Evolutionary conservation across 352 stramenopile genomes (phyloP).

Genomic region (Phytopythium chamaehyphon): DNA sequence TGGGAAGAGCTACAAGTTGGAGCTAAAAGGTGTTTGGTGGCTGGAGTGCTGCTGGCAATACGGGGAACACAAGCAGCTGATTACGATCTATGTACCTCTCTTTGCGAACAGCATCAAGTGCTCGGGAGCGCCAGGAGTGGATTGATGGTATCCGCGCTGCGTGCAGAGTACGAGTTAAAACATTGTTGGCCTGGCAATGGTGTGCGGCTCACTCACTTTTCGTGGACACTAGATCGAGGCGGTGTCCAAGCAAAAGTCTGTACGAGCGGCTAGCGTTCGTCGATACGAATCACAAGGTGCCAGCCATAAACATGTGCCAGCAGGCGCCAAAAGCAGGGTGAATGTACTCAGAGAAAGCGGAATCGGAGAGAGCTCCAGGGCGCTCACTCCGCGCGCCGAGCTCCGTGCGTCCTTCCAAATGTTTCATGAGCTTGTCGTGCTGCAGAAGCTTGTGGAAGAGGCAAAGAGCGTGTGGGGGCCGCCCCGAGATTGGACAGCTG

Average conservation of each 20-base stretch:
- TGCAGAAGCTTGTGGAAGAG: slow-evolving; percentile 49
- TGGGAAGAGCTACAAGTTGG: slow-evolving; percentile 60
- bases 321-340: no score
- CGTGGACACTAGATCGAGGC: slow-evolving; percentile 13
- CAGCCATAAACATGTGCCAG: no score
- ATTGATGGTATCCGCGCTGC: slow-evolving; percentile 52
- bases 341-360: not conserved
- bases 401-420: slow-evolving; percentile 63
- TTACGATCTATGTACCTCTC: no score
- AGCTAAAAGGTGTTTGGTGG: slow-evolving; percentile 61
- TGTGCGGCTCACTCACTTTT: not conserved
- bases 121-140: slow-evolving; percentile 50
- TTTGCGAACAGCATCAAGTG: slow-evolving; percentile 38
- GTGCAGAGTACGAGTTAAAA: slow-evolving; percentile 27
- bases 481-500: slow-evolving; percentile 39
- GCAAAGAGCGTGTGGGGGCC: slow-evolving; percentile 41
- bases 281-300: not conserved
- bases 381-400: slow-evolving; percentile 23
- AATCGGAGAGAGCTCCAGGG: not conserved
- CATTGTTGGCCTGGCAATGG: not conserved
- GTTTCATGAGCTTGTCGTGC: slow-evolving; percentile 60
- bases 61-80: no score
- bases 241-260: slow-evolving; percentile 18
- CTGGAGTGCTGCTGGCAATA: not conserved
- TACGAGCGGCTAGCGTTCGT: slow-evolving; percentile 9